Conservation (phyloP, 23 red algal genomes). For the Pyropia haitanensis region DNA sequence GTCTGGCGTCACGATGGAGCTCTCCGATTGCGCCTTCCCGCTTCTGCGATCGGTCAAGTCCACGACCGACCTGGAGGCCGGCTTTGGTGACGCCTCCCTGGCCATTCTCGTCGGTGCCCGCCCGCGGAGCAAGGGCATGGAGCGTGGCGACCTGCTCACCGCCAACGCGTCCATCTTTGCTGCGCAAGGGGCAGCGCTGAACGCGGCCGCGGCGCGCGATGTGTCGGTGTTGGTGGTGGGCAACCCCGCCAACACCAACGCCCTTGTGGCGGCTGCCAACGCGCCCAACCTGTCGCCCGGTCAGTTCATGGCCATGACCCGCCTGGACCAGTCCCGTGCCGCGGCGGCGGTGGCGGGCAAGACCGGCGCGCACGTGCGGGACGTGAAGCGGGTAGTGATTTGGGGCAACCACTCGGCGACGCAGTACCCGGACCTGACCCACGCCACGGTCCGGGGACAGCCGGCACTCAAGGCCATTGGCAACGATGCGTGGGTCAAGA, state of each 20-base stretch:
- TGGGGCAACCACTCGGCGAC: slow-evolving; percentile 97
- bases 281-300: slow-evolving; percentile 68
- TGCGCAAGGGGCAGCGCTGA: slow-evolving; percentile 84
- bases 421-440: slow-evolving; percentile 89
- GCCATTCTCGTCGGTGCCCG: slow-evolving; percentile 81
- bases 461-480: slow-evolving; percentile 45
- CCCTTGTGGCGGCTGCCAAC: slow-evolving; percentile 85
- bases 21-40: slow-evolving; percentile 93
- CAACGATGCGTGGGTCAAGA: slow-evolving; percentile 59
- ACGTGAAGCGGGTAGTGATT: slow-evolving; percentile 82
- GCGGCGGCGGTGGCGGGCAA: slow-evolving; percentile 66
- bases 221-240: slow-evolving; percentile 81
- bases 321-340: slow-evolving; percentile 94
- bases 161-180: slow-evolving; percentile 93
- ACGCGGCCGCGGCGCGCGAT: slow-evolving; percentile 48
- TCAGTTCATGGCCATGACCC: slow-evolving; percentile 87
- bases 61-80: slow-evolving; percentile 66
- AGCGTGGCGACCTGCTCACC: slow-evolving; percentile 79
- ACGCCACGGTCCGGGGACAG: slow-evolving; percentile 62
- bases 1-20: slow-evolving; percentile 91
- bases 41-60: slow-evolving; percentile 56
- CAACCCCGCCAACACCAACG: slow-evolving; percentile 95
- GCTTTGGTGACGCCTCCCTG: slow-evolving; percentile 78
- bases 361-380: slow-evolving; percentile 33
- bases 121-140: slow-evolving; percentile 94